Evolutionary conservation across 345 rosid genomes (phyloP), one percentile per base, ranked within the genome.

Genomic region (Psidium guajava): DNA sequence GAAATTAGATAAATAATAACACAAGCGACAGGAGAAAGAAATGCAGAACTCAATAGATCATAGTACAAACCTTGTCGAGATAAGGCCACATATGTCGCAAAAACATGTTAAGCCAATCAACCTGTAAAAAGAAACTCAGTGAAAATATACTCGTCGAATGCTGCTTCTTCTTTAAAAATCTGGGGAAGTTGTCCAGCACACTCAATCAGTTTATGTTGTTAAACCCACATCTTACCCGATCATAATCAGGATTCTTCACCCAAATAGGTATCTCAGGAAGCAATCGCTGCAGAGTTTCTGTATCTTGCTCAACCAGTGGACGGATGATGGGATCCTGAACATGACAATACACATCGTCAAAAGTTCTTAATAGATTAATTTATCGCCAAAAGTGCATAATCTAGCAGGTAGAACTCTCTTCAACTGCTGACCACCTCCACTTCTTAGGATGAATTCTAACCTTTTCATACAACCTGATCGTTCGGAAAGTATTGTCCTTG

Each of bases 221-320:
- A 51, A 82, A 82, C 24, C 83, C 27, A 83, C 59, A 86, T 84
- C 84, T 75, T 91, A 97, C 99, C 73, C 99, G 99, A 86, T 97
- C 99, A 73, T 88, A 92, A 83, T 96, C 99, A 0, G 99, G 99
- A 85, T 92, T 95, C 86, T 97, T 97, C 77, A 97, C 98, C 99
- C 99, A 97, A 11, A 87, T 90, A 0, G 99, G 99, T 87, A 97
- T 94, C 91, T 97, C 99, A 0, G 99, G 99, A 84, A 97, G 93
- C 98, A 97, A 92, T 83, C 91, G 93, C 84, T 87, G 96, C 92
- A 97, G 86, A 83, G 93, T 87, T 28, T 92, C 95, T 5, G 98
- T 87, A 83, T 95, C 99, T 90, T 91, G 96, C 86, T 95, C 97
- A 54, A 90, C 91, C 87, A 97, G 84, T 0, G 99, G 92, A 74